These are phyloP conservation scores for Lagenaria siceraria DNA, from an alignment of 306 rosid genomes.

Conservation along the genomic window DNA sequence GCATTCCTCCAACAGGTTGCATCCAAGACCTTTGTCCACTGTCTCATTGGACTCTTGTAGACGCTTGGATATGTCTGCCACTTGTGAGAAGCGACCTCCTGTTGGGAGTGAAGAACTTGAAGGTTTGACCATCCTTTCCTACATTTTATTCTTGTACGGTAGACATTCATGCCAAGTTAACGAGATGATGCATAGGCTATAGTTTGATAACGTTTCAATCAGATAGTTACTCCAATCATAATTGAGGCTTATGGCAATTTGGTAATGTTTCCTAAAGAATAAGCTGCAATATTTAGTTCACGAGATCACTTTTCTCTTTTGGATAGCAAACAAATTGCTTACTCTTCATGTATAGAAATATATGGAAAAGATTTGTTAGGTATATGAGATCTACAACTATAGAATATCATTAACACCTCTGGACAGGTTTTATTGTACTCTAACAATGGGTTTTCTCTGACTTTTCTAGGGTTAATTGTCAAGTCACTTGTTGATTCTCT, in stretches of 20 bases:
- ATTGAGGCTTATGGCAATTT: not conserved
- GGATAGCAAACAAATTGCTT: not conserved
- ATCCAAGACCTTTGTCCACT: slow-evolving; percentile 35
- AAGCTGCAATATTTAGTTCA: not conserved
- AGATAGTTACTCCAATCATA: not conserved
- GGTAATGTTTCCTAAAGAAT: not conserved
- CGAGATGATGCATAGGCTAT: not conserved
- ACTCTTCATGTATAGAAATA: not conserved
- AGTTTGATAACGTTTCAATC: not conserved
- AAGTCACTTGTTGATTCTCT: slow-evolving; percentile 46
- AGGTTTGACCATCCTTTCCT: slow-evolving; percentile 34
- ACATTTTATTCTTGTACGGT: not conserved
- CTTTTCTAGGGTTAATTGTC: slow-evolving; percentile 33
- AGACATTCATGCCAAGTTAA: not conserved
- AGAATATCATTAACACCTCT: not conserved
- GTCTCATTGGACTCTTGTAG: slow-evolving; percentile 48
- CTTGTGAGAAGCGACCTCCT: slow-evolving; percentile 28
- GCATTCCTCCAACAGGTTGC: slow-evolving; percentile 40
- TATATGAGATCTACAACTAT: not conserved
- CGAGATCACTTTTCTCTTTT: not conserved
- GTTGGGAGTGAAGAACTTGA: slow-evolving; percentile 30
- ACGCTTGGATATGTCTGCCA: slow-evolving; percentile 54
- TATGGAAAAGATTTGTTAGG: not conserved
- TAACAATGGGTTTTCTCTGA: slow-evolving; percentile 9
- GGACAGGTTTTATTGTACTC: not conserved